Evolutionary conservation across 2,329 filamentous ascomycete species (phyloP), one percentile per base, ranked within the genome.

Genomic region (Neofusicoccum umdonicola): DNA sequence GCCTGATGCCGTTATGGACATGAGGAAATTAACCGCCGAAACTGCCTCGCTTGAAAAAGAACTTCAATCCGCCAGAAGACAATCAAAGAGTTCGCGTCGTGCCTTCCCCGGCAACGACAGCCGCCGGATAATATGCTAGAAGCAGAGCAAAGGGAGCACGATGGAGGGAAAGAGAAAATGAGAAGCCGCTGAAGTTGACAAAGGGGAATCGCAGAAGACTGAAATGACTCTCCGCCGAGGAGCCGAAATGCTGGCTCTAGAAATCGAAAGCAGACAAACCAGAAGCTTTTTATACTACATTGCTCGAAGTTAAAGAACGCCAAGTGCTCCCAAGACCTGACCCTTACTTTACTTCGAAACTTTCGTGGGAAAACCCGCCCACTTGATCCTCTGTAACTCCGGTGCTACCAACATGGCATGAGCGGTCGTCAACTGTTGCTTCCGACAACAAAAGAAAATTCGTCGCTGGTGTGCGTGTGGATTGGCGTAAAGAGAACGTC

Each of bases 281-380:
- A 37, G 31, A 60, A 63, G 61, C 61, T 63, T 63, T 63, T 63
- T 63, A 63, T 63, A 60, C 56, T 60, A 63, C 61, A 63, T 52
- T 35, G 50, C 61, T 37, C 41, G 48, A 56, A 63, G 41, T 56
- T 17, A 19, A 63, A 63, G 41, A 47, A 63, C 51, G 48, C 51
- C 61, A 50, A 63, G 34, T 63, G 61, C 61, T 52, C 61, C 61
- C 50, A 45, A 39, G 61, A 44, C 42, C 50, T 47, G 31, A 47
- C 31, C 48, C 48, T 52, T 35, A 56, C 50, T 54, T 44, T 52
- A 42, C 61, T 34, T 47, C 17, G 31, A 63, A 52, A 56, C 31
- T 22, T 47, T 22, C 17, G 50, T 56, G 48, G 41, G 41, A 41
- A 61, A 47, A 60, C 42, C 56, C 41, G 42, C 56, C 56, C 58